Base-by-base conservation (phyloP, 2,329 filamentous ascomycete genomes). In the Exophiala spinifera region DNA sequence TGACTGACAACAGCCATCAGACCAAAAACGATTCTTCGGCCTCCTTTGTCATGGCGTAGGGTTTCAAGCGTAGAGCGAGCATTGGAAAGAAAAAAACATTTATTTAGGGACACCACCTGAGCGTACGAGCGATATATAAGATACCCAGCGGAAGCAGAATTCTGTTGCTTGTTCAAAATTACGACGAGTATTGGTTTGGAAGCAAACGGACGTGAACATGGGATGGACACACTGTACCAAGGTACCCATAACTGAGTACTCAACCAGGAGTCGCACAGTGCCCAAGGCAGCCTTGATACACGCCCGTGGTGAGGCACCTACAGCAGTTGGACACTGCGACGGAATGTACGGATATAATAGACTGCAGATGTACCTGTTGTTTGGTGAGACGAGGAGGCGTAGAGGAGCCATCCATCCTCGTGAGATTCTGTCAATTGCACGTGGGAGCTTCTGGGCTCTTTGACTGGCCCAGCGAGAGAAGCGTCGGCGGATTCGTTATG, bases 21-120 rank as follows among this genome's bases (percentile, higher is more conserved):
- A 61, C 36, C 58, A 61, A 48, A 58, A 61, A 43, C 49, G 42
- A 34, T 61, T 58, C 31, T 58, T 55, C 25, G 55, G 58, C 31
- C 46, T 61, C 23, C 39, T 61, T 31, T 58, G 55, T 34, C 51
- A 61, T 5, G 58, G 55, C 3, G 52, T 61, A 4, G 58, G 58
- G 3, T 57, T 50, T 34, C 56, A 61, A 40, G 58, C 51, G 37
- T 61, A 48, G 56, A n/a, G n/a, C n/a, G n/a, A n/a, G n/a, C n/a
- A n/a, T n/a, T n/a, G n/a, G n/a, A 42, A 14, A 7, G 51, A 31
- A 25, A 28, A 11, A 23, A 37, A 47, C 48, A 43, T 42, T 39
- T 31, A 36, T 40, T 45, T 43, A 17, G 36, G 49, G 17, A 5
- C 14, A 28, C 52, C 47, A 37, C 53, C 20, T 53, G 33, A 51